These are phyloP conservation scores for Takashimella tepidaria DNA, from an alignment of 1,284 basidiomycete species.

Conservation along the genomic window DNA sequence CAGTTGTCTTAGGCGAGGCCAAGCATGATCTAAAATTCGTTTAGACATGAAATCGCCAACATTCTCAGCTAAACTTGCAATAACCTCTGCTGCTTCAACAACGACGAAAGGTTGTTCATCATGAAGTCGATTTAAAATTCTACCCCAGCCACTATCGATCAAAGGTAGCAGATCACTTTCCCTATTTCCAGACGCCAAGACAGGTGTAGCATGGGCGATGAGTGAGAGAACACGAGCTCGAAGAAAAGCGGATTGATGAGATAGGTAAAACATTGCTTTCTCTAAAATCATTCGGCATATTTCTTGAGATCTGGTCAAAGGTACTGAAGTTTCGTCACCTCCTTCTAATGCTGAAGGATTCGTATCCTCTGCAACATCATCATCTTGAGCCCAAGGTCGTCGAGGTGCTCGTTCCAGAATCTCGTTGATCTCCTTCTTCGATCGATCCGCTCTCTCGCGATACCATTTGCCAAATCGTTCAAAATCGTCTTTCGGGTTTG, in stretches of 20 bases:
- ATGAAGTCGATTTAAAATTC: conserved; percentile 71
- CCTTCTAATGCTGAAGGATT: conserved; percentile 38
- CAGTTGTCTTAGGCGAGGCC: conserved; percentile 69
- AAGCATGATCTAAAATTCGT: conserved; percentile 79
- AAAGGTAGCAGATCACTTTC: conserved; percentile 71
- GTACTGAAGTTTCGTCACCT: conserved; percentile 47
- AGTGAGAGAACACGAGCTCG: conserved; percentile 73
- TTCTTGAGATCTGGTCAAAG: conserved; percentile 64
- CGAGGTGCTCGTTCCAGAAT: conserved; percentile 62
- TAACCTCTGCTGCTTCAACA: conserved; percentile 62
- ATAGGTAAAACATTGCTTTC: conserved; percentile 81
- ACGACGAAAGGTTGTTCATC: conserved; percentile 73
- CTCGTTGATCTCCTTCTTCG: conserved; percentile 42
- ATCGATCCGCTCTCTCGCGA: conserved; percentile 50
- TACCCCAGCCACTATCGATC: conserved; percentile 81
- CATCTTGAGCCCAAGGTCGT: conserved; percentile 37
- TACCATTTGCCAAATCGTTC: conserved; percentile 62
- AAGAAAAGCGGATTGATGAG: conserved; percentile 75
- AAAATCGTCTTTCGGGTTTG: conserved; percentile 39
- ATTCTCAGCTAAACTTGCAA: conserved; percentile 62
- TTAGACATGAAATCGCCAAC: conserved; percentile 77
- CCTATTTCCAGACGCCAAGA: conserved; percentile 54
- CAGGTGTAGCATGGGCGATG: conserved; percentile 64
- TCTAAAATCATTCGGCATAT: conserved; percentile 76
- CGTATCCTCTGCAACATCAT: conserved; percentile 19